Conservation (phyloP, 2,329 filamentous ascomycete genomes). For the Fusarium sp. region DNA sequence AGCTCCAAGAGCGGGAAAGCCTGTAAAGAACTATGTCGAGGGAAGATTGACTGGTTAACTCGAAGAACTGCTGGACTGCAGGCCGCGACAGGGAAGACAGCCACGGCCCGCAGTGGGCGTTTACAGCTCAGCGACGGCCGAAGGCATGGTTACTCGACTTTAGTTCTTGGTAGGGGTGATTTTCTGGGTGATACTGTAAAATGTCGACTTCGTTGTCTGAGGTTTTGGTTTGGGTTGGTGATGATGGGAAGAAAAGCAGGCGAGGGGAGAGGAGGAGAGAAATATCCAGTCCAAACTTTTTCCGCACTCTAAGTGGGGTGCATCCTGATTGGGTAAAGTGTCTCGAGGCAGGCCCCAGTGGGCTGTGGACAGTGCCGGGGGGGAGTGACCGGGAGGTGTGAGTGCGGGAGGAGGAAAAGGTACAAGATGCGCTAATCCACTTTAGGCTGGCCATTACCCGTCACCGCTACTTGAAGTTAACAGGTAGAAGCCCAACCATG, state of each 20-base stretch:
- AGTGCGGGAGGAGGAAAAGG: constrained; percentile 31
- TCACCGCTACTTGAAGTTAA: constrained; percentile 47
- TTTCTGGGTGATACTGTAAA: constrained; percentile 48
- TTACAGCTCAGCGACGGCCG: constrained; percentile 92
- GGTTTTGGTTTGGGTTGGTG: constrained; percentile 49
- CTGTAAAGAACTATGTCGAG: constrained; percentile 76
- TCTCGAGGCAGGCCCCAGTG: constrained; percentile 24
- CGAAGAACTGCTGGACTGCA: constrained; percentile 90
- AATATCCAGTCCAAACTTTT: constrained; percentile 48
- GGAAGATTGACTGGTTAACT: constrained; percentile 67
- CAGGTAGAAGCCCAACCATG: constrained; percentile 30
- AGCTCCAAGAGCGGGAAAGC: constrained; percentile 61
- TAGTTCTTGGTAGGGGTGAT: constrained; percentile 65
- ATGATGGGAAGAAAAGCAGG: constrained; percentile 48
- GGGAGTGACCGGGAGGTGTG: constrained; percentile 25
- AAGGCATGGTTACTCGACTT: constrained; percentile 77
- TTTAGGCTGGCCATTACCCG: constrained; percentile 35
- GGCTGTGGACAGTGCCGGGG: constrained; percentile 23
- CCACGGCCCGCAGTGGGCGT: constrained; percentile 80
- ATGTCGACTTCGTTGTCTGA: constrained; percentile 75
- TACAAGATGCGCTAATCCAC: constrained; percentile 27
- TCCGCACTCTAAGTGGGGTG: constrained; percentile 42
- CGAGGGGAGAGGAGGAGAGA: constrained; percentile 42
- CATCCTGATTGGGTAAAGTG: constrained; percentile 36
- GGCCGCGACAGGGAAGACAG: constrained; percentile 62